phyloP scores from a whole-genome alignment of 306 rosid genomes.

The Casuarina glauca region DNA sequence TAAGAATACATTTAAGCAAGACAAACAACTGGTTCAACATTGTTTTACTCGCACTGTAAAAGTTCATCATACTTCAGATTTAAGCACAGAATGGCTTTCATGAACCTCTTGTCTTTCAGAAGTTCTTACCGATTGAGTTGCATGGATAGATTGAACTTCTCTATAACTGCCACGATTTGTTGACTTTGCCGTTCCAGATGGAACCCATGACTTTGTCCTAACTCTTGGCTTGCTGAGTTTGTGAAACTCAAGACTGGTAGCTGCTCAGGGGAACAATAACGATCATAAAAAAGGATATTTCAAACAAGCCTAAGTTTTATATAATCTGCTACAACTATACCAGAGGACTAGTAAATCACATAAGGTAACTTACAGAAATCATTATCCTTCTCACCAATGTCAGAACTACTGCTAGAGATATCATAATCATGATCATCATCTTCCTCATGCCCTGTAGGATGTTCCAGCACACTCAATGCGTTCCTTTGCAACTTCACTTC shows the following conservation, averaged over 20 bases:
- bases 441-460: slow-evolving; percentile 60
- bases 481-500: slow-evolving; percentile 79
- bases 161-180: slow-evolving; percentile 42
- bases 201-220: slow-evolving; percentile 43
- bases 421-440: slow-evolving; percentile 47
- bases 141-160: slow-evolving; percentile 55
- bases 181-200: slow-evolving; percentile 38
- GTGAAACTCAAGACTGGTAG: slow-evolving; percentile 48
- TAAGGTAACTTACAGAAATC: slow-evolving; percentile 46
- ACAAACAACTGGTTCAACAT: background rate
- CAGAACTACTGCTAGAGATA: slow-evolving; percentile 61
- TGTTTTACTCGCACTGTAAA: background rate
- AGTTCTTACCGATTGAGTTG: slow-evolving; percentile 40
- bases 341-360: background rate
- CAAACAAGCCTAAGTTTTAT: background rate
- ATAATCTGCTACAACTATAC: background rate
- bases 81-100: background rate
- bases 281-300: background rate
- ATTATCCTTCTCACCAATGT: slow-evolving; percentile 57
- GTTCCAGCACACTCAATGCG: slow-evolving; percentile 73
- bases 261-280: slow-evolving; percentile 32
- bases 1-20: background rate
- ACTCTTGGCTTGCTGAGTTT: slow-evolving; percentile 48
- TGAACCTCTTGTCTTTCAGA: background rate
- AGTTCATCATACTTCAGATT: background rate